Percentiles rank a stretch among this genome's conserved stretches.
phyloP scores from a whole-genome alignment of 1,139 yeast genomes.

The Lodderomyces oxycetoniae region DNA sequence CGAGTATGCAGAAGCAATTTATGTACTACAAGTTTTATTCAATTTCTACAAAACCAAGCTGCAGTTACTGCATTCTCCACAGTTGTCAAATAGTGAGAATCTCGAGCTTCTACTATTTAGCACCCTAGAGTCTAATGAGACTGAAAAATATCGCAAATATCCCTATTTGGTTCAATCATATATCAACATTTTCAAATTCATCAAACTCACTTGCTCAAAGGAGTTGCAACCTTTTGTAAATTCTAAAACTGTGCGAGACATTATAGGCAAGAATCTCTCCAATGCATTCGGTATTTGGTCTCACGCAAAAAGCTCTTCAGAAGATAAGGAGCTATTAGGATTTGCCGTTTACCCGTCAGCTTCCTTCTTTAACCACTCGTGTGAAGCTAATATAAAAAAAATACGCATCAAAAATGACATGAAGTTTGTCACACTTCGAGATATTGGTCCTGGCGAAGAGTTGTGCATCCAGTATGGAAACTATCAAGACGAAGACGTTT shows the following conservation, averaged over 20 bases:
- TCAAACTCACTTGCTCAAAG: conserved; percentile 39
- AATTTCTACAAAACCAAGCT: conserved; percentile 21
- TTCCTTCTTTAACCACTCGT: conserved; percentile 68
- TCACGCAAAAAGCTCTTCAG: conserved; percentile 25
- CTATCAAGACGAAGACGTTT: conserved; percentile 37
- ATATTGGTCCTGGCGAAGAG: conserved; percentile 43
- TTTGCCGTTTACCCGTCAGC: conserved; percentile 64
- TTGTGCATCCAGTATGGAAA: conserved; percentile 63
- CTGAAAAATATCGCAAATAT: conserved; percentile 42
- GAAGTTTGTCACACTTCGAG: conserved; percentile 23
- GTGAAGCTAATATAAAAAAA: conserved; percentile 46
- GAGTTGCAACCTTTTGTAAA: conserved; percentile 36
- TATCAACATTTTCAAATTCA: conserved; percentile 47
- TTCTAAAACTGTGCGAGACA: conserved; percentile 38
- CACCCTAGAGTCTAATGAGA: conserved; percentile 53
- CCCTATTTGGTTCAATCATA: conserved; percentile 52
- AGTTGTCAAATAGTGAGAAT: conserved; percentile 4
- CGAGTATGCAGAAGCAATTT: conserved; percentile 38
- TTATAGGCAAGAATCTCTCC: conserved; percentile 62
- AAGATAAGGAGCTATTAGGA: conserved; percentile 61
- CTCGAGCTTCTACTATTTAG: conserved; percentile 34
- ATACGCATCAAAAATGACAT: conserved; percentile 20
- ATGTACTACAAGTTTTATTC: conserved; percentile 30
- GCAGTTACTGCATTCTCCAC: too few species aligned
- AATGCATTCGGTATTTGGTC: conserved; percentile 79